These are phyloP conservation scores for Murraya koenigii DNA, from an alignment of 345 rosid species.

Conservation along the genomic window DNA sequence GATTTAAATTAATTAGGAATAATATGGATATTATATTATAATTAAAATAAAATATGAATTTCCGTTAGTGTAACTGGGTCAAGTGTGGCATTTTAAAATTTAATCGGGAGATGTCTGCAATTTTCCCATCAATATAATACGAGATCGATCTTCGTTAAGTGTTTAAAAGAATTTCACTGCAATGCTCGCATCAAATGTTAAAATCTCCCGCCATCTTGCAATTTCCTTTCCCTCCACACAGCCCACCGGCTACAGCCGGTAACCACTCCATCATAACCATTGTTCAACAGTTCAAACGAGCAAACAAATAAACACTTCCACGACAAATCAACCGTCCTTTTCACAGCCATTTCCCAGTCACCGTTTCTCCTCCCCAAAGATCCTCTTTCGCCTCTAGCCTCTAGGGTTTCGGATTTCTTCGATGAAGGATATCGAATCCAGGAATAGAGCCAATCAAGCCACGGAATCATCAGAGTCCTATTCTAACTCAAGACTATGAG, in stretches of 20 bases:
- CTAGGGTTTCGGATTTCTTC: not conserved
- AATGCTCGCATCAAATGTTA: not conserved
- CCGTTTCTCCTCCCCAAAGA: not conserved
- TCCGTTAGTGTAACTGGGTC: no score
- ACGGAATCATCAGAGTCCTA: not conserved
- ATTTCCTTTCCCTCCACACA: constrained; percentile 8
- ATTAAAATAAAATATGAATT: no score
- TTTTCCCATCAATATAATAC: no score
- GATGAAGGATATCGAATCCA: constrained; percentile 3
- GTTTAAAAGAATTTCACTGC: not conserved
- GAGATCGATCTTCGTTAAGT: no score
- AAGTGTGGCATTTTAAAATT: no score
- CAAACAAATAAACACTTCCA: no score
- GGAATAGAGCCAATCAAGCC: not conserved
- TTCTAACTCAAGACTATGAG: constrained; percentile 46
- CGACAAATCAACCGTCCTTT: not conserved
- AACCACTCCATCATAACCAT: not conserved
- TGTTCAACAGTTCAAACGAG: no score
- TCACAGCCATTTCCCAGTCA: constrained; percentile 9
- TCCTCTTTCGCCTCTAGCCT: not conserved
- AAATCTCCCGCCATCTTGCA: constrained; percentile 23
- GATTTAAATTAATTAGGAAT: no score
- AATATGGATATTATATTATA: no score
- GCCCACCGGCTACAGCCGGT: constrained; percentile 20
- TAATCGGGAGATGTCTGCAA: no score